phyloP scores from a whole-genome alignment of 495 filamentous ascomycete species.

The Hypoxylon fragiforme region DNA sequence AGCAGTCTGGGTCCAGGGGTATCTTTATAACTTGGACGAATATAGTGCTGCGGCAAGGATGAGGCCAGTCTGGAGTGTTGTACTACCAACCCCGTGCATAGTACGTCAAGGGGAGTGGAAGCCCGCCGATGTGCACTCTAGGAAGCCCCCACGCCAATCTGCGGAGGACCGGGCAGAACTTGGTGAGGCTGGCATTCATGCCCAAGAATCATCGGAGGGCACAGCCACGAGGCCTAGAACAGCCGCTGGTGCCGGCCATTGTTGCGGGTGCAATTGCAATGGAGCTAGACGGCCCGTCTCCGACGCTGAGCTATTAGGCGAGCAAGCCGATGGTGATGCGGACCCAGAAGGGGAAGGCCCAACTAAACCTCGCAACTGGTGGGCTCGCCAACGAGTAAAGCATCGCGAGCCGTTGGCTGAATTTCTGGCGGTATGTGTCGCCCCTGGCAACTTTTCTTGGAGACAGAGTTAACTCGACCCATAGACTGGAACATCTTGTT shows the following conservation, averaged over 20 bases:
- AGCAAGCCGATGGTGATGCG: constrained; percentile 14
- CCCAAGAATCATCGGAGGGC: not conserved
- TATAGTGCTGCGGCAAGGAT: constrained; percentile 47
- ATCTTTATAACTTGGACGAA: constrained; percentile 51
- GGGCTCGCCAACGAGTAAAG: constrained; percentile 56
- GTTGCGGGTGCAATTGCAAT: constrained; percentile 14
- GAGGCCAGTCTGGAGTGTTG: constrained; percentile 54
- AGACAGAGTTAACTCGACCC: not conserved
- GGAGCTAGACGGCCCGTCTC: constrained; percentile 32
- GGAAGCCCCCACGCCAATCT: constrained; percentile 1
- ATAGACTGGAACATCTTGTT: constrained; percentile 37
- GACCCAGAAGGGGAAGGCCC: constrained; percentile 46
- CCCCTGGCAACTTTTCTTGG: not conserved
- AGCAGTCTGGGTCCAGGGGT: constrained; percentile 18
- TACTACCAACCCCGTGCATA: constrained; percentile 53
- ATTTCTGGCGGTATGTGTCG: constrained; percentile 50
- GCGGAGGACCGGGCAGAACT: constrained; percentile 24
- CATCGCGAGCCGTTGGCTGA: constrained; percentile 56
- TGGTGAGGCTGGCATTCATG: not conserved
- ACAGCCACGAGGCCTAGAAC: too few species aligned
- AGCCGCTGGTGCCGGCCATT: constrained; percentile 18
- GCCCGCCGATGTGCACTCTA: constrained; percentile 46
- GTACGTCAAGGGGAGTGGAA: constrained; percentile 53
- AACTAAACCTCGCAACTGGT: constrained; percentile 56
- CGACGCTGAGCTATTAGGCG: constrained; percentile 21